Base-by-base conservation (phyloP, 2,329 filamentous ascomycete species). In the Penicillium sp. region DNA sequence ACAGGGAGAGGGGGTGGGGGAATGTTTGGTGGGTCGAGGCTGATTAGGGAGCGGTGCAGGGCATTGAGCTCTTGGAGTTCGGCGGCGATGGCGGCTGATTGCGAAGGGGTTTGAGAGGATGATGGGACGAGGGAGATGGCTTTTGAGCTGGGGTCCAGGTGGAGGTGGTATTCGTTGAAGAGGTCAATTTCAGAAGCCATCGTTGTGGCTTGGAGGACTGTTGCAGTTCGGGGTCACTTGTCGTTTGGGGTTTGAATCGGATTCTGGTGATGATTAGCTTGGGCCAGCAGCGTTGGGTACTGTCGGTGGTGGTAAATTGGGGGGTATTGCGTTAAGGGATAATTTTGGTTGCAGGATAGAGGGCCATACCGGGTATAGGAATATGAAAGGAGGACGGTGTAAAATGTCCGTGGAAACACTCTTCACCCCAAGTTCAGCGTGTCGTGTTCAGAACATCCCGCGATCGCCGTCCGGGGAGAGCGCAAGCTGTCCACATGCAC, bases 1-100 rank as follows among this genome's bases (percentile, higher is more conserved):
- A 97, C 89, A 60, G 93, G 93, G 43, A 96, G 84, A 0, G 95
- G 95, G 0, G 94, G 90, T 5, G 93, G 92, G 0, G 94, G 94
- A 19, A 92, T 83, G 59, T 85, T 83, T 6, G 89, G 85, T 0
- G 80, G 79, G 47, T 86, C 83, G 66, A 92, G 85, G 56, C 78
- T 77, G 68, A 95, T 81, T 60, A 98, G 85, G 44, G 69, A 58
- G 66, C 87, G 87, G 85, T 96, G 91, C 52, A 97, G 86, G 52
- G 77, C 72, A 82, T 96, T 97, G 61, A 98, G 87, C 43, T 87
- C 81, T 36, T 83, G 78, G 66, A 97, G 87, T 74, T 92, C 89
- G 66, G 82, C 75, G 54, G 81, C 79, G 36, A 92, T 82, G 11
- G 82, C 75, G 60, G 81, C 78, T 50, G 81, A 79, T 63, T 79